Percentiles rank a stretch among this genome's conserved stretches.
Evolutionary conservation across 352 stramenopile genomes (phyloP).

Genomic region (Globisporangium alternatum): DNA sequence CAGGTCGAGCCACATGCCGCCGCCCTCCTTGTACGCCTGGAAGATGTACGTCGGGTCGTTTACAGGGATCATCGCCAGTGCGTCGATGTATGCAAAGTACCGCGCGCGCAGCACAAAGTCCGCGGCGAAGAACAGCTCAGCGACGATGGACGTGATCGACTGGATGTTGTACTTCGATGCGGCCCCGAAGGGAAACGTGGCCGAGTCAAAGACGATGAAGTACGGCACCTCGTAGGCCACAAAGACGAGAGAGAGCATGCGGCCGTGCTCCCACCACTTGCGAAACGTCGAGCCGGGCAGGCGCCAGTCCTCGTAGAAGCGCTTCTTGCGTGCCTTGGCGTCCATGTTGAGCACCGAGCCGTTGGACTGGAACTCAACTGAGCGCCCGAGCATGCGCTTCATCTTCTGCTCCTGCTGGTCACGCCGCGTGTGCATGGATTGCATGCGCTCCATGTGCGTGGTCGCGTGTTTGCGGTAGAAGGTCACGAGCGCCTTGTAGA

Average conservation of each 20-base stretch:
- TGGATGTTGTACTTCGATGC: conserved; percentile 41
- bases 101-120: conserved; percentile 53
- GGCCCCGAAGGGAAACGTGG: conserved; percentile 43
- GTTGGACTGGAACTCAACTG: conserved; percentile 17
- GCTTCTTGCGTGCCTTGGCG: not conserved
- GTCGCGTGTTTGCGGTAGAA: conserved; percentile 44
- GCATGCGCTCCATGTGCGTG: conserved; percentile 47
- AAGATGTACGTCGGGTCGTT: conserved; percentile 69
- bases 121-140: conserved; percentile 52
- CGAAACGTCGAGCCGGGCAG: conserved; percentile 56
- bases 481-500: conserved; percentile 45
- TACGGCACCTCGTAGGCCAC: conserved; percentile 63
- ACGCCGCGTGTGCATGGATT: conserved; percentile 39
- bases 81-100: conserved; percentile 69
- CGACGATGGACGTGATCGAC: conserved; percentile 44
- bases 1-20: conserved; percentile 49
- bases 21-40: conserved; percentile 49
- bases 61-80: conserved; percentile 59
- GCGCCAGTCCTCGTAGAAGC: conserved; percentile 33
- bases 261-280: conserved; percentile 55
- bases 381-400: conserved; percentile 64
- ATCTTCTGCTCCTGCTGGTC: conserved; percentile 82
- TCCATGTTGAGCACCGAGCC: conserved; percentile 5
- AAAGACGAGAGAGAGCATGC: conserved; percentile 46
- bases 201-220: conserved; percentile 66